These are phyloP conservation scores for Huntiella omanensis DNA, from an alignment of 2,329 filamentous ascomycete species.

Conservation along the genomic window DNA sequence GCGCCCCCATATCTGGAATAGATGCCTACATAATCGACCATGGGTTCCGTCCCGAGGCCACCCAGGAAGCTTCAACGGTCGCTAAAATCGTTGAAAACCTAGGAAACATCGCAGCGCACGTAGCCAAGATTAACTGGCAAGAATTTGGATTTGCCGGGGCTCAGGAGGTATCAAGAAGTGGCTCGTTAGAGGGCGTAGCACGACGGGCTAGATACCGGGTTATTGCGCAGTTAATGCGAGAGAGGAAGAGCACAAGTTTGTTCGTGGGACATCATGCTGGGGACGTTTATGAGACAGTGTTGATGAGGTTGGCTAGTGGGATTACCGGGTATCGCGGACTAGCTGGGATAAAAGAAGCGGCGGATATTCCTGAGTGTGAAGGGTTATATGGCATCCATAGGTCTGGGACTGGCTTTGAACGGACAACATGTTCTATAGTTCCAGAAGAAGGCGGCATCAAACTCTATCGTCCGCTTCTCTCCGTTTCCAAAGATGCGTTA, in stretches of 20 bases:
- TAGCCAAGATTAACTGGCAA: conserved; percentile 17
- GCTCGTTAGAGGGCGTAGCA: conserved; percentile 61
- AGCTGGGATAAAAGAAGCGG: conserved; percentile 43
- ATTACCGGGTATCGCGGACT: conserved; percentile 49
- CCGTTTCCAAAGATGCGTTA: conserved; percentile 54
- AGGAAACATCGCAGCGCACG: conserved; percentile 15
- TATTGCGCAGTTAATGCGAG: conserved; percentile 42
- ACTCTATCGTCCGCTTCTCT: conserved; percentile 50
- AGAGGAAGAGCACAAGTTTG: conserved; percentile 34
- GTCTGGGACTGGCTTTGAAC: conserved; percentile 39
- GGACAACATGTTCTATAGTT: conserved; percentile 16
- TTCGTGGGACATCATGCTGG: conserved; percentile 76
- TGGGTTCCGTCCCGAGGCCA: conserved; percentile 31
- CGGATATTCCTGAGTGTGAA: conserved; percentile 68
- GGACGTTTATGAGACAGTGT: conserved; percentile 76
- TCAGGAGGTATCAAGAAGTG: conserved; percentile 19
- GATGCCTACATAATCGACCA: conserved; percentile 38
- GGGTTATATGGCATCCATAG: conserved; percentile 53
- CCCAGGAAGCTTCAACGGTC: conserved; percentile 32
- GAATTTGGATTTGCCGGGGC: conserved; percentile 3
- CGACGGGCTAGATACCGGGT: conserved; percentile 54
- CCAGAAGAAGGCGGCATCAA: conserved; percentile 48
- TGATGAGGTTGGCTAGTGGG: conserved; percentile 55
- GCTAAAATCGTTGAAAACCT: conserved; percentile 21
- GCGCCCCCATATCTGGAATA: conserved; percentile 25